These are phyloP conservation scores for Paramecium sexaurelia DNA, from an alignment of 73 alveolate species.

Conservation along the genomic window DNA sequence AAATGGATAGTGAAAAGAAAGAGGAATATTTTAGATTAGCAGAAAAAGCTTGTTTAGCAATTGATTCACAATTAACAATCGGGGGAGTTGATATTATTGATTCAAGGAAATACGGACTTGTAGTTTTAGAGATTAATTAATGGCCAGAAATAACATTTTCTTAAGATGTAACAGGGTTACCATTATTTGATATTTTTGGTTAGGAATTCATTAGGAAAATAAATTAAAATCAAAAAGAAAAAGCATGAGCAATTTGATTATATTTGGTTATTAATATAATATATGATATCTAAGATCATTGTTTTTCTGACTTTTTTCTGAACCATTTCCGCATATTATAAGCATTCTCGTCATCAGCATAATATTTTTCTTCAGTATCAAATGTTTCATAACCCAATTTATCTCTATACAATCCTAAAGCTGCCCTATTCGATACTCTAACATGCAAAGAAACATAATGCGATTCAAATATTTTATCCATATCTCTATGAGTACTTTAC, in stretches of 20 bases:
- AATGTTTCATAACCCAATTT: slow-evolving; percentile 83
- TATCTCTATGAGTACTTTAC: slow-evolving; percentile 86
- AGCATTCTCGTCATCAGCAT: slow-evolving; percentile 98
- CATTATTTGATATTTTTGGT: background rate
- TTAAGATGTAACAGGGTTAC: background rate
- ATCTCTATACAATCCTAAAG: slow-evolving; percentile 86
- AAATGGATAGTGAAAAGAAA: slow-evolving; percentile 1
- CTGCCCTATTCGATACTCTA: slow-evolving; percentile 94
- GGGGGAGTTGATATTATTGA: slow-evolving; percentile 26
- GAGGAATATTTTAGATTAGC: background rate
- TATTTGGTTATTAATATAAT: background rate
- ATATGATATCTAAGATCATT: background rate
- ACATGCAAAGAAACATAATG: slow-evolving; percentile 92
- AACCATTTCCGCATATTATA: slow-evolving; percentile 93
- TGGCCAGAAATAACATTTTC: slow-evolving; percentile 42
- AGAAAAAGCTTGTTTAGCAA: background rate
- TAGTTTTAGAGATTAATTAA: background rate
- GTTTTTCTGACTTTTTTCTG: slow-evolving; percentile 16
- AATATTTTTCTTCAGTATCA: slow-evolving; percentile 85
- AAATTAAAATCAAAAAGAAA: background rate
- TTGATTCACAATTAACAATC: background rate
- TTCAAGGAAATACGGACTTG: background rate
- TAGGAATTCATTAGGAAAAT: background rate
- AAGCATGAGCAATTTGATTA: background rate
- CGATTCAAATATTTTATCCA: slow-evolving; percentile 87